These are phyloP conservation scores for Aureobasidium sp. DNA, from an alignment of 2,329 filamentous ascomycete species.

Conservation along the genomic window DNA sequence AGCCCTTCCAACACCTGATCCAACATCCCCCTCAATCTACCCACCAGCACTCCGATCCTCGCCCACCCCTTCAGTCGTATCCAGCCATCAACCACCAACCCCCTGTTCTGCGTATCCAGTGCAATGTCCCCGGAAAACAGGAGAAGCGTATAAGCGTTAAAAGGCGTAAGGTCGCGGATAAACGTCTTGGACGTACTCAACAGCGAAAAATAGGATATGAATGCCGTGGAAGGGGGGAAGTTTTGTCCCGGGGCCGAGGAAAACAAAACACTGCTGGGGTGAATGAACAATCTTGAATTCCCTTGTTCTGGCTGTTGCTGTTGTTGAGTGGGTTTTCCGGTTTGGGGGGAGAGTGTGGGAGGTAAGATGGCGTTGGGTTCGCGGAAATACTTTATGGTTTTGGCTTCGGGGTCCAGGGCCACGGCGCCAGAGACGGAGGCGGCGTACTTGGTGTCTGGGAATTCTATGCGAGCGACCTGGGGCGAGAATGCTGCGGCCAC, in stretches of 20 bases:
- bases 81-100: constrained; percentile 88
- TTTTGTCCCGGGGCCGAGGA: constrained; percentile 51
- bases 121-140: constrained; percentile 79
- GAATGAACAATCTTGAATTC: constrained; percentile 69
- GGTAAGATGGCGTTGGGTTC: constrained; percentile 27
- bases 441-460: constrained; percentile 93
- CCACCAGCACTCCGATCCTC: constrained; percentile 82
- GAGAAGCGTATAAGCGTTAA: constrained; percentile 81
- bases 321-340: constrained; percentile 31
- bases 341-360: constrained; percentile 25
- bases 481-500: constrained; percentile 51
- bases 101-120: constrained; percentile 78
- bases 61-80: constrained; percentile 82
- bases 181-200: constrained; percentile 91
- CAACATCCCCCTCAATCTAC: constrained; percentile 72
- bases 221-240: constrained; percentile 66
- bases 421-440: constrained; percentile 80
- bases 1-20: constrained; percentile 75
- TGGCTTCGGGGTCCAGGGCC: constrained; percentile 84
- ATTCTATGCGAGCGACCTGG: constrained; percentile 83
- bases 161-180: constrained; percentile 81
- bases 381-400: constrained; percentile 86
- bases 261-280: constrained; percentile 82
- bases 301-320: constrained; percentile 3
- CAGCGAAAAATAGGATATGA: constrained; percentile 83